Evolutionary conservation across 805 yeast genomes (phyloP).

Genomic region (Cephaloascus fragrans): DNA sequence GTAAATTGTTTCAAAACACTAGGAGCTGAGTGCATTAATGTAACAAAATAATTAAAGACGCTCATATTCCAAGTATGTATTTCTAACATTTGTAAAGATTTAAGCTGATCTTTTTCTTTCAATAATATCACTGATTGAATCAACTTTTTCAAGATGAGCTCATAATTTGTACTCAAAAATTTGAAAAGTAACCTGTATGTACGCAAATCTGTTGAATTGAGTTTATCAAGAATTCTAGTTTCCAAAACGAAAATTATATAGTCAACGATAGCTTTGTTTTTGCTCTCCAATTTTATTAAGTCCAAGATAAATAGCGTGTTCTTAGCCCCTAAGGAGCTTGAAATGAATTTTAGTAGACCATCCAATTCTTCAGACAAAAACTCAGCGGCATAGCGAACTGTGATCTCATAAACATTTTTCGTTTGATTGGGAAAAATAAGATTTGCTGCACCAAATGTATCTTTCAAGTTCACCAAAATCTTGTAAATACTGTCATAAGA

Average conservation of each 20-base stretch:
- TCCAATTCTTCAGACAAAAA: slow-evolving; percentile 6
- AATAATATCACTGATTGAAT: slow-evolving; percentile 22
- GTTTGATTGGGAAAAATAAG: slow-evolving; percentile 8
- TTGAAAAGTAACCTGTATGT: slow-evolving; percentile 12
- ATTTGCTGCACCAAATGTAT: slow-evolving; percentile 19
- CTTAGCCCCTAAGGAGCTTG: slow-evolving; percentile 8
- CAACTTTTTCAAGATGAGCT: slow-evolving; percentile 18
- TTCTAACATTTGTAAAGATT: slow-evolving; percentile 10
- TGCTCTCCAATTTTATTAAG: slow-evolving; percentile 6
- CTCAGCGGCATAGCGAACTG: slow-evolving; percentile 4
- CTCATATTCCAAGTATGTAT: slow-evolving; percentile 19
- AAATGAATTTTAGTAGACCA: slow-evolving; percentile 6
- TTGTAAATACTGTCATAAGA: slow-evolving; percentile 13
- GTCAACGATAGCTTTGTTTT: slow-evolving; percentile 5
- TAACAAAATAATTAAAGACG: slow-evolving; percentile 19
- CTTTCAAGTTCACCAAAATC: slow-evolving; percentile 17
- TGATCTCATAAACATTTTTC: slow-evolving; percentile 7
- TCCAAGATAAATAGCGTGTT: slow-evolving; percentile 10
- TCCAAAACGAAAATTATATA: slow-evolving; percentile 11
- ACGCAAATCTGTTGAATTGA: slow-evolving; percentile 9
- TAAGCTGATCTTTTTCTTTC: slow-evolving; percentile 16
- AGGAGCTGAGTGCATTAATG: slow-evolving; percentile 25
- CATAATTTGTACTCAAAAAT: slow-evolving; percentile 9
- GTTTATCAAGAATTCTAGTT: slow-evolving; percentile 10
- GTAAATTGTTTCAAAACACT: slow-evolving; percentile 16